Conservation (phyloP, 306 rosid genomes). For the Phaseolus lunatus region DNA sequence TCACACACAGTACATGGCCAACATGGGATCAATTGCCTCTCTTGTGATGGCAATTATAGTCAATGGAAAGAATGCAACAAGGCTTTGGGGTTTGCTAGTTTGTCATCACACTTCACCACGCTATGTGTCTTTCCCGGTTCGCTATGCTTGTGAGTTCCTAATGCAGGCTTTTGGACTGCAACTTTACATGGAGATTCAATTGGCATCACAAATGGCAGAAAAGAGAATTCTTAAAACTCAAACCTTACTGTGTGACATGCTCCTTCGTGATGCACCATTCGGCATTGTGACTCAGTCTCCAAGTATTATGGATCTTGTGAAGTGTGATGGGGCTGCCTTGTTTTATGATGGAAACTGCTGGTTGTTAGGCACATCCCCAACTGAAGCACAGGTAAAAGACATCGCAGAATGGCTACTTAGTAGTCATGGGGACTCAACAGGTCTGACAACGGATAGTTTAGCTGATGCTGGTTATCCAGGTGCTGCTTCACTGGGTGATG, state of each 20-base stretch:
- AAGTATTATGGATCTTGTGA: slow-evolving; percentile 79
- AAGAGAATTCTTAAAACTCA: slow-evolving; percentile 71
- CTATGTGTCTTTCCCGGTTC: slow-evolving; percentile 80
- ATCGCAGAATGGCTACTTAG: slow-evolving; percentile 72
- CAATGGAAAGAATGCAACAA: slow-evolving; percentile 56
- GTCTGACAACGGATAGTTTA: slow-evolving; percentile 81
- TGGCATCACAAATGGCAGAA: slow-evolving; percentile 74
- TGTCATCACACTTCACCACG: slow-evolving; percentile 83
- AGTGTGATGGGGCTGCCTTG: slow-evolving; percentile 89
- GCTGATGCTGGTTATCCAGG: slow-evolving; percentile 84
- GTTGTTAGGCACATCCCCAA: slow-evolving; percentile 81
- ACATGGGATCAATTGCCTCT: slow-evolving; percentile 83
- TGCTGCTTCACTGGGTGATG: slow-evolving; percentile 69
- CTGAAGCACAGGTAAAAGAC: slow-evolving; percentile 74
- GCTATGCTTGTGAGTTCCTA: slow-evolving; percentile 87
- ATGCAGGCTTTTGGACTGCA: slow-evolving; percentile 85
- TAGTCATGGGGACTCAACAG: slow-evolving; percentile 74
- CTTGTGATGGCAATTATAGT: slow-evolving; percentile 70
- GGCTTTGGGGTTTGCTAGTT: slow-evolving; percentile 91
- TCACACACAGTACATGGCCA: slow-evolving; percentile 76
- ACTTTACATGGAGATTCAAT: slow-evolving; percentile 74
- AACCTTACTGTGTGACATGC: slow-evolving; percentile 84
- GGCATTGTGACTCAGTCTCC: slow-evolving; percentile 77
- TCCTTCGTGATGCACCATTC: slow-evolving; percentile 74
- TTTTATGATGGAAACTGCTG: slow-evolving; percentile 69